Evolutionary conservation across 192 early-diverging fungal species (phyloP).

Genomic region (Diversispora epigaea): DNA sequence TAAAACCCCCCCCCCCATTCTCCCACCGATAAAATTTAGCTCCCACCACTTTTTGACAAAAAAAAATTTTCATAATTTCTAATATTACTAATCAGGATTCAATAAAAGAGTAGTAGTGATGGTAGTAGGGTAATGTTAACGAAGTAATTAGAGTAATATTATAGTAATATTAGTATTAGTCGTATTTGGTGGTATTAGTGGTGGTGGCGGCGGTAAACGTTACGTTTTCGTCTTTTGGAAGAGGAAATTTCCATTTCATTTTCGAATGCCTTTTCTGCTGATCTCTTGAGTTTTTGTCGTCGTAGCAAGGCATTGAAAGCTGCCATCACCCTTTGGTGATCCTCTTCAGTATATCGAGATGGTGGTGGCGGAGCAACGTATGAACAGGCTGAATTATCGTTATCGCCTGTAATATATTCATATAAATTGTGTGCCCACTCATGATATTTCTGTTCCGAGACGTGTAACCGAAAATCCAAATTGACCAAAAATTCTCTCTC

Average conservation of each 20-base stretch:
- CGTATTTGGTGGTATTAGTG: neutral
- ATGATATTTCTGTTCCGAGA: conserved; percentile 66
- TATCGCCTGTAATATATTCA: neutral
- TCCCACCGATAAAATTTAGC: too few relatives aligned
- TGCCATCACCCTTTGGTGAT: neutral
- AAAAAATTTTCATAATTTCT: too few relatives aligned
- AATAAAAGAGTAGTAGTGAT: too few relatives aligned
- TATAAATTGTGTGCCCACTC: conserved; percentile 53
- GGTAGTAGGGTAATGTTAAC: too few relatives aligned
- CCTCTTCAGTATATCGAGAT: neutral
- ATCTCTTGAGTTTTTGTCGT: conserved; percentile 8
- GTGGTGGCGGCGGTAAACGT: neutral
- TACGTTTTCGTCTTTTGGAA: conserved; percentile 8
- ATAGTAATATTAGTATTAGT: too few relatives aligned
- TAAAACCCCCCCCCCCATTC: too few relatives aligned
- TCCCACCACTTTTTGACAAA: too few relatives aligned
- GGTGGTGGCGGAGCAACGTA: too few relatives aligned
- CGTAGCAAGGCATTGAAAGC: neutral
- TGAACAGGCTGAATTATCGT: too few relatives aligned
- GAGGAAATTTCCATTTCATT: conserved; percentile 18
- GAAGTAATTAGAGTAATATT: too few relatives aligned
- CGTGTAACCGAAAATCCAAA: conserved; percentile 72
- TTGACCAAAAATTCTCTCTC: conserved; percentile 83
- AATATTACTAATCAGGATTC: too few relatives aligned
- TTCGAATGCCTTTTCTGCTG: conserved; percentile 27